phyloP scores from a whole-genome alignment of 805 yeast species.

The Lipomyces kockii region DNA sequence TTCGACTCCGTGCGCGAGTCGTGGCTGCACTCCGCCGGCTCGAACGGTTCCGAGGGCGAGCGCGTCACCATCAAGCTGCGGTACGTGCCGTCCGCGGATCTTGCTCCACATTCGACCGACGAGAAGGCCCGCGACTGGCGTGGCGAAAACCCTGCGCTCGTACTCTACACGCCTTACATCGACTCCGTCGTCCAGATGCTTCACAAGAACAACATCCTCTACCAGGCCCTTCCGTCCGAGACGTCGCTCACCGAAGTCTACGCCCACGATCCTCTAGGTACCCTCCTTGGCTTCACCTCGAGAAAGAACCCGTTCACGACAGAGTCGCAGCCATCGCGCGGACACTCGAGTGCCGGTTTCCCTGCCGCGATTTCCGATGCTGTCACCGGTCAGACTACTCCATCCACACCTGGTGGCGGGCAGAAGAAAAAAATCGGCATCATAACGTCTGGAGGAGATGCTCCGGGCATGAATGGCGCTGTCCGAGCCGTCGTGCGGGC shows the following conservation, averaged over 20 bases:
- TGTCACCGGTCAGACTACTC: background rate
- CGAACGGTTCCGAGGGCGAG: constrained; percentile 44
- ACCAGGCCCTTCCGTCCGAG: constrained; percentile 71
- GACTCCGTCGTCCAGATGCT: constrained; percentile 47
- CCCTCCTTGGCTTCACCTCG: constrained; percentile 77
- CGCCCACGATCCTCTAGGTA: constrained; percentile 82
- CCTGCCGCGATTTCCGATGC: constrained; percentile 3
- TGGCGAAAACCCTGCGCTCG: constrained; percentile 50
- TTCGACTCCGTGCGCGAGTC: constrained; percentile 38
- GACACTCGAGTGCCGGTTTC: constrained; percentile 15
- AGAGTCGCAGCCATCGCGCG: constrained; percentile 12
- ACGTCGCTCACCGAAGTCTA: constrained; percentile 76
- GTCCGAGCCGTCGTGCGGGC: constrained; percentile 95
- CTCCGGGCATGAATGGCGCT: constrained; percentile 98
- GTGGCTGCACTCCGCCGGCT: constrained; percentile 45
- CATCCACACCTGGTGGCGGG: constrained; percentile 15
- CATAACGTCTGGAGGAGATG: constrained; percentile 98
- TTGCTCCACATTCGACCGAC: constrained; percentile 27
- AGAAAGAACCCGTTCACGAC: constrained; percentile 43
- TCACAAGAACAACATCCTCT: constrained; percentile 45
- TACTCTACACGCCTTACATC: constrained; percentile 54
- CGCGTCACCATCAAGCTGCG: constrained; percentile 38
- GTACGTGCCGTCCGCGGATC: constrained; percentile 25
- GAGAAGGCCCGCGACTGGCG: constrained; percentile 54
- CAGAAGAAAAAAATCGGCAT: constrained; percentile 75